Conservation (phyloP, 371 early-diverging fungal genomes). For the Circinella umbellata region DNA sequence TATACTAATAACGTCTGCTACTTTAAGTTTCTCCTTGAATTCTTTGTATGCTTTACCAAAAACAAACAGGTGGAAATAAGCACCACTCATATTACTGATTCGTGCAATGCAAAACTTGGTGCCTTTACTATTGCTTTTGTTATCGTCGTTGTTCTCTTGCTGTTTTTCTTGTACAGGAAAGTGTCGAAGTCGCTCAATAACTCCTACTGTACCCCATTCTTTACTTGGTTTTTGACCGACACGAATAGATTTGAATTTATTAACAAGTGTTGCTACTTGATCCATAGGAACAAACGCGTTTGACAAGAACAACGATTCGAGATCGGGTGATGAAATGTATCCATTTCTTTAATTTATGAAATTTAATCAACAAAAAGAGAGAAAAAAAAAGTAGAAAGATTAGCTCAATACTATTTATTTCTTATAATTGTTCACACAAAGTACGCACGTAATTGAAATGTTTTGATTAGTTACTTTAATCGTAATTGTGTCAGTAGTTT, state of each 20-base stretch:
- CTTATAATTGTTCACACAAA: neutral
- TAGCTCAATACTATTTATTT: neutral
- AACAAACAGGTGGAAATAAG: constrained; percentile 29
- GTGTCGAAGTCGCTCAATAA: constrained; percentile 29
- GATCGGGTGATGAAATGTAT: neutral
- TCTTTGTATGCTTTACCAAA: constrained; percentile 32
- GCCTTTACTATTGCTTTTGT: neutral
- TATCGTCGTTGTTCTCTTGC: too few species aligned
- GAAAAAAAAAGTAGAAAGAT: too few species aligned
- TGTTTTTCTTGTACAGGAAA: neutral
- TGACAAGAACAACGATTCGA: constrained; percentile 6
- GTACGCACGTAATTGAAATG: too few species aligned
- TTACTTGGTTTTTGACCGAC: constrained; percentile 36
- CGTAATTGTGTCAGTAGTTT: neutral
- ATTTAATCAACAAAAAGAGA: neutral
- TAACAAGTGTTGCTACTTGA: constrained; percentile 14
- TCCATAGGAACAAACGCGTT: constrained; percentile 19
- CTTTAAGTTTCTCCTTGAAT: constrained; percentile 22
- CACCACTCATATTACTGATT: constrained; percentile 38
- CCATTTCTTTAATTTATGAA: constrained; percentile 11
- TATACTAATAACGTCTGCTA: constrained; percentile 34
- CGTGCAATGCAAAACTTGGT: constrained; percentile 27
- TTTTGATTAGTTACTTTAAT: neutral
- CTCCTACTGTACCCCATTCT: constrained; percentile 43
- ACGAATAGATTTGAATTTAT: constrained; percentile 26